Base-by-base conservation (phyloP, 768 basidiomycete genomes). In the Butyriboletus loyo region DNA sequence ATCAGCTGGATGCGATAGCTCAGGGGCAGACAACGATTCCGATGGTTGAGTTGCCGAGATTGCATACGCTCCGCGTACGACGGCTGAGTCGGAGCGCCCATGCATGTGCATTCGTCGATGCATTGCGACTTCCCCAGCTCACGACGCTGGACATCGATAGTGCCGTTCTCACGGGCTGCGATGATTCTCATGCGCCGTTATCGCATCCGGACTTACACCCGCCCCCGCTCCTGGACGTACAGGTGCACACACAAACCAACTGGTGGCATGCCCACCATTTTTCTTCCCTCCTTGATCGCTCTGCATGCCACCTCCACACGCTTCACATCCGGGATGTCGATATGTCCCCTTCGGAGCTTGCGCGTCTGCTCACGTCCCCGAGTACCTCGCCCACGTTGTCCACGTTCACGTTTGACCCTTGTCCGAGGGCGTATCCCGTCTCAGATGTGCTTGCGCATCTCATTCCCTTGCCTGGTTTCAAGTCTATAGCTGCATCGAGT, bases 191-290 rank as follows among this genome's bases (percentile, higher is more conserved):
- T 11, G 35, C 15, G 2, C 54, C 44, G 0, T 13, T 54, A 10
- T 44, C 51, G 3, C 62, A 64, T 11, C 57, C 50, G 4, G 60
- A 65, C 48, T 7, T 40, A 1, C 47, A 60, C 5, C 40, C 49
- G 6, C 25, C 52, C 4, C 17, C 28, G 15, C 4, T 21, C 30
- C 10, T 21, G 25, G 25, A 49, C 7, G 15, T 22, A 34, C 48
- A 45, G 27, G 13, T 35, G 40, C 28, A 48, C 2, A n/a, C 36
- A 1, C 45, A 50, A 13, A 34, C 53, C 0, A 50, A 50, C n/a
- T 59, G 57, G 63, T 65, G 62, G 62, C 62, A 64, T 44, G 54
- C 54, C 0, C 54, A 34, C 9, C 62, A 59, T 32, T 64, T 64
- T 10, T 64, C 62, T 21, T 52, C 59, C 22, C 57, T 64, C 19